Percentiles rank a stretch among this genome's conserved stretches.
These are phyloP conservation scores for Neurospora cerealis DNA, from an alignment of 495 filamentous ascomycete species.

Conservation along the genomic window DNA sequence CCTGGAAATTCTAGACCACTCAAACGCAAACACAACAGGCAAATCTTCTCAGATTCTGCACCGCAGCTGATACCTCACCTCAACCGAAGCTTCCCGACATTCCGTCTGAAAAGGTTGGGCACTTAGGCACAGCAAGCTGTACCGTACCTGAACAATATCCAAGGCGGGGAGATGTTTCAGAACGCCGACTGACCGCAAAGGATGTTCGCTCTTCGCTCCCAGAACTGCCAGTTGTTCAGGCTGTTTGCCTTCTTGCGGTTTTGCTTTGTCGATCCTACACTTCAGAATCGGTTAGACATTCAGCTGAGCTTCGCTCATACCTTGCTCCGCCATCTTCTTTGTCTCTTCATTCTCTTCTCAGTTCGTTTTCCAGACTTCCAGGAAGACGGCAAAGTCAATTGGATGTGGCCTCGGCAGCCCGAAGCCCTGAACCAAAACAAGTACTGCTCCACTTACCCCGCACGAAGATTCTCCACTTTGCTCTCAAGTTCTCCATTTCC, in stretches of 20 bases:
- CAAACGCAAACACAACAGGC: neutral
- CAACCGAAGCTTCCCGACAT: neutral
- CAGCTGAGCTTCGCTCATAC: too few species aligned
- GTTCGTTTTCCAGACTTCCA: neutral
- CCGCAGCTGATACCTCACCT: neutral
- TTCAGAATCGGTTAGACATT: too few species aligned
- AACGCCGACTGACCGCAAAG: neutral
- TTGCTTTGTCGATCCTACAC: too few species aligned
- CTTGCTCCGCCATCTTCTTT: too few species aligned
- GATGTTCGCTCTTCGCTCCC: neutral
- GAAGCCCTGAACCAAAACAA: neutral
- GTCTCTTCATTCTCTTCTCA: neutral
- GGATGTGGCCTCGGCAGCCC: neutral
- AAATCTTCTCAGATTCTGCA: neutral
- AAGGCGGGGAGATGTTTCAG: neutral
- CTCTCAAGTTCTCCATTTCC: neutral
- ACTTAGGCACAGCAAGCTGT: neutral
- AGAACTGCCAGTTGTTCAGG: neutral
- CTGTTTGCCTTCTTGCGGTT: neutral
- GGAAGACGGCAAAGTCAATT: neutral
- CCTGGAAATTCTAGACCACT: neutral
- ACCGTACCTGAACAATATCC: too few species aligned
- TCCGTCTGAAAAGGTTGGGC: neutral
- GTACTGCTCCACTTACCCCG: neutral
- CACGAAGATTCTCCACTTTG: neutral